A percentile compares a stretch with the other conserved stretches of the same genome.
phyloP scores from a whole-genome alignment of 805 yeast species.

The Tetrapisispora iriomotensis region DNA sequence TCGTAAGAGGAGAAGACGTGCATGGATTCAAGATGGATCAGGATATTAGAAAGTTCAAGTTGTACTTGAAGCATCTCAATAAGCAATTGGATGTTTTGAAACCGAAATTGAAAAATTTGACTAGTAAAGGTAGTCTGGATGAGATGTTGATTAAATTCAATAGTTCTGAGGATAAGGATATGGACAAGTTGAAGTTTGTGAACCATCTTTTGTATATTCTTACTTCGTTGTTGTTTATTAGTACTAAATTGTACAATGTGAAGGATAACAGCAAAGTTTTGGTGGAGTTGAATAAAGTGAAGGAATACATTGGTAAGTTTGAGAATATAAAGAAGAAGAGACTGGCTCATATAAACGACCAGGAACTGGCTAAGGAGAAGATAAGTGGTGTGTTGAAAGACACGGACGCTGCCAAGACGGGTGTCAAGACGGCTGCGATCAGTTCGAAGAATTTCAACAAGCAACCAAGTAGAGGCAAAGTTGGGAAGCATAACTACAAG shows the following conservation, averaged over 20 bases:
- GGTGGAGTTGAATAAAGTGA: constrained; percentile 57
- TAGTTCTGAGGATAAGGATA: constrained; percentile 9
- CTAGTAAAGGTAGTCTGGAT: constrained; percentile 18
- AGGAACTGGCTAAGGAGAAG: not conserved
- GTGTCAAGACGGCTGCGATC: no score
- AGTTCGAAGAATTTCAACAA: constrained; percentile 2
- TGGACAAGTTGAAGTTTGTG: constrained; percentile 16
- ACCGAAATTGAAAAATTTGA: constrained; percentile 14
- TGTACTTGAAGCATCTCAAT: constrained; percentile 19
- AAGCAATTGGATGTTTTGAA: constrained; percentile 14
- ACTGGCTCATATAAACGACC: not conserved
- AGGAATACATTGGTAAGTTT: constrained; percentile 46
- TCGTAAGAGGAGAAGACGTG: not conserved
- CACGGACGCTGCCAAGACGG: no score
- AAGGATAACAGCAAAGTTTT: constrained; percentile 39
- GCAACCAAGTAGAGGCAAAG: not conserved
- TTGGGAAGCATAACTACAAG: not conserved
- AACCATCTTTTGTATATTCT: constrained; percentile 23
- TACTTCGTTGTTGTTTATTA: constrained; percentile 23
- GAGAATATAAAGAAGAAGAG: not conserved
- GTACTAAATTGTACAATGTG: constrained; percentile 19
- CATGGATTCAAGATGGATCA: constrained; percentile 7
- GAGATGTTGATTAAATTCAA: constrained; percentile 18
- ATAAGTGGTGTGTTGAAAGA: not conserved
- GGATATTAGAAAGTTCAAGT: constrained; percentile 22